phyloP scores from a whole-genome alignment of 306 rosid genomes.

The Alnus rubra region DNA sequence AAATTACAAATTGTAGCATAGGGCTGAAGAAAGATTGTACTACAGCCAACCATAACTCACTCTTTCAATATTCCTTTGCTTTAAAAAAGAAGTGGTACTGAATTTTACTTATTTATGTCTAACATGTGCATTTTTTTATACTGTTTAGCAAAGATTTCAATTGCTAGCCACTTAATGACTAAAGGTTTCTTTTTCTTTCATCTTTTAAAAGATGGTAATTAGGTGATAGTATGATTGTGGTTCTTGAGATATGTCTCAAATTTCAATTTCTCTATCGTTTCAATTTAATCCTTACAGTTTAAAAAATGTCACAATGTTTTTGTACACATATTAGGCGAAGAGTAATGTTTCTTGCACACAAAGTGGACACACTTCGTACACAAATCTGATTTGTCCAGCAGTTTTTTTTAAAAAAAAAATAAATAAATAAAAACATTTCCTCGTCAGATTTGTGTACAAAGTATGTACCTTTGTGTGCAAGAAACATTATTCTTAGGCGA shows the following conservation, averaged over 20 bases:
- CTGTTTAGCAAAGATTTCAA: not conserved
- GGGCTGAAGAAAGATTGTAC: constrained; percentile 8
- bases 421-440: no score
- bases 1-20: not conserved
- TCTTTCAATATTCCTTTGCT: not conserved
- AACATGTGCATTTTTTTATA: not conserved
- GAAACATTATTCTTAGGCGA: no score
- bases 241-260: no score
- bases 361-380: no score
- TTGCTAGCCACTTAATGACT: not conserved
- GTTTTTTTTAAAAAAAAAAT: no score
- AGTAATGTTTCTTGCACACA: no score
- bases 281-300: not conserved
- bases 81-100: not conserved
- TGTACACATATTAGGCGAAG: no score
- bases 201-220: not conserved
- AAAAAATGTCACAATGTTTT: no score
- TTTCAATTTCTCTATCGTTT: not conserved
- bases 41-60: not conserved
- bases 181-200: not conserved
- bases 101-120: not conserved
- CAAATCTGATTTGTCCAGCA: no score
- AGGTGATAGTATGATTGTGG: not conserved
- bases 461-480: no score
- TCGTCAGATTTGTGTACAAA: no score